Evolutionary conservation across 169 alveolate genomes (phyloP).

Genomic region (Pseudocohnilembus persalinus): DNA sequence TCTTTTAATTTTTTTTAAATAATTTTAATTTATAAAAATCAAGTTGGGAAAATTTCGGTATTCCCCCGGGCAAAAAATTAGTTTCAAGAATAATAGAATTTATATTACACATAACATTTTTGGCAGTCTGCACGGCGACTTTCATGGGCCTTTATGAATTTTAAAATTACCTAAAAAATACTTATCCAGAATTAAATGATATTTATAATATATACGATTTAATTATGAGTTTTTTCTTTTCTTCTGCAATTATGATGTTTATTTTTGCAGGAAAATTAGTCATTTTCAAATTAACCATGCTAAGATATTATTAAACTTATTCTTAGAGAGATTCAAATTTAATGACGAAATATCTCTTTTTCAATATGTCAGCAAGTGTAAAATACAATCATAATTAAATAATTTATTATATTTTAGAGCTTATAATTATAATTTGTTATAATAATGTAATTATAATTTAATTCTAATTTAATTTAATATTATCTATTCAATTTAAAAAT

Average conservation of each 20-base stretch:
- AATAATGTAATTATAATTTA: too few species aligned
- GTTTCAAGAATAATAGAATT: not conserved
- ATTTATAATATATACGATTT: not conserved
- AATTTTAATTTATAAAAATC: too few species aligned
- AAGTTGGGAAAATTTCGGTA: not conserved
- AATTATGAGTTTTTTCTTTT: too few species aligned
- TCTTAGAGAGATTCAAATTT: not conserved
- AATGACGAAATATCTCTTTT: not conserved
- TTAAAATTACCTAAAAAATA: not conserved
- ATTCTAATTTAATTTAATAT: too few species aligned
- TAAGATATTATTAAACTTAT: not conserved
- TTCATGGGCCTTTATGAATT: not conserved
- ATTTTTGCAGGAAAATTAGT: not conserved
- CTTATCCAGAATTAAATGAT: not conserved
- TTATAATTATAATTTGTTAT: too few species aligned
- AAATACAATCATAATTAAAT: not conserved
- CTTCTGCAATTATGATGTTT: not conserved
- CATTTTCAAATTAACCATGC: not conserved
- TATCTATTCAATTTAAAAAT: too few species aligned
- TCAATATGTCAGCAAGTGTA: not conserved
- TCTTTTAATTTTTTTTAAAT: too few species aligned
- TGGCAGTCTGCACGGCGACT: not conserved
- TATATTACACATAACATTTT: not conserved
- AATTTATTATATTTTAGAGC: too few species aligned
- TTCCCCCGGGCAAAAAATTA: not conserved